Conservation (phyloP, 2,329 filamentous ascomycete genomes). For the Penicillium frequentans region DNA sequence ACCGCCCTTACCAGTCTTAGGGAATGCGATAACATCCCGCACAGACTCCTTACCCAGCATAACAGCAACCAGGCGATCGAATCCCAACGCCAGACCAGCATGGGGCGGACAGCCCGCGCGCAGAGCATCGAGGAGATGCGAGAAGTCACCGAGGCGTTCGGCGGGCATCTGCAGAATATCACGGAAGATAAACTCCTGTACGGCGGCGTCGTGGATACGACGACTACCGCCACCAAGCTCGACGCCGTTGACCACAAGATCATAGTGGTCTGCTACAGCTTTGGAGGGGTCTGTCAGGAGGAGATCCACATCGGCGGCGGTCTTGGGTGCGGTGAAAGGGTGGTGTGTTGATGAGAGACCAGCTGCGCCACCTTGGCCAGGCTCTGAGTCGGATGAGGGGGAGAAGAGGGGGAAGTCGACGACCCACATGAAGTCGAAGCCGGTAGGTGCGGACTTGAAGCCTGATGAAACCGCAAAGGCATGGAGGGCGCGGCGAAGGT, state of each 20-base stretch:
- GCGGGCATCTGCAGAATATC: constrained; percentile 78
- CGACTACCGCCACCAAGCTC: constrained; percentile 91
- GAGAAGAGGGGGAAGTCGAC: constrained; percentile 92
- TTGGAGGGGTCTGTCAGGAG: constrained; percentile 70
- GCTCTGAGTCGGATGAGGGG: constrained; percentile 62
- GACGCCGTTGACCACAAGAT: constrained; percentile 91
- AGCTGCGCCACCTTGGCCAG: constrained; percentile 77
- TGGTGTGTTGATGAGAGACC: constrained; percentile 89
- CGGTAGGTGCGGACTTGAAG: constrained; percentile 52
- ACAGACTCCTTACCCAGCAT: constrained; percentile 76
- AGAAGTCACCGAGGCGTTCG: constrained; percentile 74
- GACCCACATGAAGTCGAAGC: constrained; percentile 79
- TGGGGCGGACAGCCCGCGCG: constrained; percentile 88
- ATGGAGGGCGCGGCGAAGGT: constrained; percentile 69
- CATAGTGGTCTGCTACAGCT: constrained; percentile 85
- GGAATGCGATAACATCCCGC: constrained; percentile 93
- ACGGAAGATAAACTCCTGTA: constrained; percentile 83
- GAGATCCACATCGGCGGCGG: constrained; percentile 68
- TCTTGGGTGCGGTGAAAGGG: constrained; percentile 87
- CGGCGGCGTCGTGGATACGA: constrained; percentile 79
- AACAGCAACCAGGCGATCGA: constrained; percentile 80
- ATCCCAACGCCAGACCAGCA: constrained; percentile 88
- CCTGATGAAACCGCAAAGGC: constrained; percentile 65
- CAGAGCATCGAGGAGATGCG: constrained; percentile 80
- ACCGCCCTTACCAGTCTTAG: constrained; percentile 86